phyloP scores from a whole-genome alignment of 2,329 filamentous ascomycete species.

The Fusarium abutilonis region DNA sequence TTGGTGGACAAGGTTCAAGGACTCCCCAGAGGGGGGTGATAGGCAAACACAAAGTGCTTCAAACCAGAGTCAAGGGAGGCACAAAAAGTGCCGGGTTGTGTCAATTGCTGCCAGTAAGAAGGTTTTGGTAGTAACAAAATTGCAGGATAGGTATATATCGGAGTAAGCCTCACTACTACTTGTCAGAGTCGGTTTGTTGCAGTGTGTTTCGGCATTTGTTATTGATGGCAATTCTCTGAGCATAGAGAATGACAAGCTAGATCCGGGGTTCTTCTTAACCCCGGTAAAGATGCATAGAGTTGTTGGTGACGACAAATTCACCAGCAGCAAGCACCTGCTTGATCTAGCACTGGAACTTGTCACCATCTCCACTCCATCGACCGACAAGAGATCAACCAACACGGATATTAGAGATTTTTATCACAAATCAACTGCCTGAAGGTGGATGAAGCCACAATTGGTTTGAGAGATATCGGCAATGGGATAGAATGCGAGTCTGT shows the following conservation, averaged over 20 bases:
- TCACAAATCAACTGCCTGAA: constrained; percentile 24
- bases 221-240: too few species aligned
- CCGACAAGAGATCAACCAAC: constrained; percentile 36
- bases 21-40: constrained; percentile 5
- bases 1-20: constrained; percentile 28
- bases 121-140: too few species aligned
- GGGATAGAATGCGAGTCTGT: constrained; percentile 5
- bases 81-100: background rate
- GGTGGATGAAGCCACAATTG: constrained; percentile 13
- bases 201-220: too few species aligned
- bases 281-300: constrained; percentile 17
- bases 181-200: too few species aligned
- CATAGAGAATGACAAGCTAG: too few species aligned
- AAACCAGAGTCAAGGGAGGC: constrained; percentile 2
- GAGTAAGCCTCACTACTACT: too few species aligned
- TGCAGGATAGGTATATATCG: too few species aligned
- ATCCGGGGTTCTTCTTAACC: background rate
- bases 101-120: too few species aligned
- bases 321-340: constrained; percentile 32
- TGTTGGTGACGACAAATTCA: constrained; percentile 39
- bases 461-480: constrained; percentile 33
- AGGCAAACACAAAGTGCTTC: constrained; percentile 13
- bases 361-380: constrained; percentile 21
- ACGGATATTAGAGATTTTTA: constrained; percentile 10
- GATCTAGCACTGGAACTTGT: constrained; percentile 20